Base-by-base conservation (phyloP, 768 basidiomycete species). In the Hericium coralloides region DNA sequence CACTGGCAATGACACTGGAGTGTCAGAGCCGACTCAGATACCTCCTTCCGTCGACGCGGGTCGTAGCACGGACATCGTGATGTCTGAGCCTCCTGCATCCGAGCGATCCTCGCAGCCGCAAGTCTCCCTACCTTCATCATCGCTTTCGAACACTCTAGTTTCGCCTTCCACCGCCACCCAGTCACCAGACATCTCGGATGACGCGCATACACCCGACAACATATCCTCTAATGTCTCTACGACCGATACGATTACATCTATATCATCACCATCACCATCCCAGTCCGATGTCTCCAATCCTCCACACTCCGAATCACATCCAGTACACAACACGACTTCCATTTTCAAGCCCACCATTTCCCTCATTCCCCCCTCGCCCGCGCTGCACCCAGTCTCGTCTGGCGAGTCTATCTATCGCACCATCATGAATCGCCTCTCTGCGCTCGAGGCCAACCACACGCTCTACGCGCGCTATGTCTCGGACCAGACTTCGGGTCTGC, bases 331-430 rank as follows among this genome's bases (percentile, higher is more conserved):
- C 12, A 7, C 39, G 20, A 50, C 62, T 36, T 56, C 59, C 36
- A 12, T 43, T 14, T 59, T 57, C 12, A 51, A 52, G 1, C 39
- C 57, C 25, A 56, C 47, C 49, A 49, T 49, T 54, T 56, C 55
- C 14, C 43, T 47, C 12, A 26, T 57, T 25, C 38, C 55, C 49
- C 14, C 39, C 12, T 51, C 55, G 9, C 57, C 43, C 25, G 55
- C 66, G 43, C 49, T 60, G 38, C 54, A 65, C 65, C 51, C 61
- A 8, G 55, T 65, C 6, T 54, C 65, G 22, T 57, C 64, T 1
- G 77, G 80, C 22, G 97, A 99, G 68, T 95, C 92, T 2, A 94
- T 99, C 61, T 98, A 97, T 65, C 87, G 93, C 8, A 91, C 87
- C 12, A 99, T 98, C 63, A 95, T 95, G 84, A 95, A 97, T 63